These are phyloP conservation scores for Mycena sp. DNA, from an alignment of 1,284 basidiomycete genomes.

Conservation along the genomic window DNA sequence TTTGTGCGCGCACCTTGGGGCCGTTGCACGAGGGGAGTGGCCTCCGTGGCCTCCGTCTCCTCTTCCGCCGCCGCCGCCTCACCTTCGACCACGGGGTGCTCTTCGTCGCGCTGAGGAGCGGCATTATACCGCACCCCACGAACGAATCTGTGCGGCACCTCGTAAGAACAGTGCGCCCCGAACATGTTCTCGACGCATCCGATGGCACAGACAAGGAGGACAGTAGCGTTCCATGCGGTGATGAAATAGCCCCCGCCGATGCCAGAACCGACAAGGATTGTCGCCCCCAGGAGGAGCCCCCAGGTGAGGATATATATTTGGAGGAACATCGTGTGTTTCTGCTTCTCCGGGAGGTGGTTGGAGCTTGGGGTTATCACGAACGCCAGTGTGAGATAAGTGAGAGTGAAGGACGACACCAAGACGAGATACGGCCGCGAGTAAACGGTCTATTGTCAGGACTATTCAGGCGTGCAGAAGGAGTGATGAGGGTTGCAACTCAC, in stretches of 20 bases:
- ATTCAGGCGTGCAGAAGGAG: background rate
- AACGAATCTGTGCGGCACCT: constrained; percentile 14
- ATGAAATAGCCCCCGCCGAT: constrained; percentile 67
- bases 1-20: constrained; percentile 29
- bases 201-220: constrained; percentile 58
- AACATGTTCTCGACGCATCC: constrained; percentile 49
- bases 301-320: constrained; percentile 66
- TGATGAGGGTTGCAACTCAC: constrained; percentile 52
- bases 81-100: constrained; percentile 32
- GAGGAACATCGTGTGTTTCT: constrained; percentile 55
- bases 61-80: constrained; percentile 37
- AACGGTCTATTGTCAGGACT: constrained; percentile 56
- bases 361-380: constrained; percentile 44
- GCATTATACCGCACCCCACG: constrained; percentile 39
- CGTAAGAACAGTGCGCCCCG: constrained; percentile 19
- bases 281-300: constrained; percentile 61
- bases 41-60: constrained; percentile 52
- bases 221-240: constrained; percentile 63
- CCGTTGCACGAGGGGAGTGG: constrained; percentile 46
- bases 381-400: constrained; percentile 60
- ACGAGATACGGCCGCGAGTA: constrained; percentile 67
- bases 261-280: constrained; percentile 52
- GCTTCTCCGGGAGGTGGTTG: constrained; percentile 43
- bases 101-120: constrained; percentile 32
- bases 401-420: constrained; percentile 55